phyloP scores from a whole-genome alignment of 192 early-diverging fungal genomes.

The Chytriomyces hyalinus region DNA sequence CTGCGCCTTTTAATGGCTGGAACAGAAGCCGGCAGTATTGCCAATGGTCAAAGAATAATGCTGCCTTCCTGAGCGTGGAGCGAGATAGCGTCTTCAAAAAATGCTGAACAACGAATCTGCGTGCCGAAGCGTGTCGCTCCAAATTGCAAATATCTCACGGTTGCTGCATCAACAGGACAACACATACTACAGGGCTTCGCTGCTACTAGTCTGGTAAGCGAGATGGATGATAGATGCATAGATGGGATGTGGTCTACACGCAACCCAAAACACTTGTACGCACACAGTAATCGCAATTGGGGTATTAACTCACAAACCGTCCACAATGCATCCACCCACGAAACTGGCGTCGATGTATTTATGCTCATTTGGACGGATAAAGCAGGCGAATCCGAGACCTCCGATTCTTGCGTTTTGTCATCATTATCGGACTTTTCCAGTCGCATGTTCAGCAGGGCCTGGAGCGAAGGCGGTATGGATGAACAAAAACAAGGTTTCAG shows the following conservation, averaged over 20 bases:
- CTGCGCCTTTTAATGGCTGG: too few relatives aligned
- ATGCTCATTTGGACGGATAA: conserved; percentile 10
- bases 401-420: conserved; percentile 35
- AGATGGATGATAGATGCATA: background rate
- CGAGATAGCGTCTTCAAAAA: too few relatives aligned
- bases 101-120: too few relatives aligned
- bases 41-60: too few relatives aligned
- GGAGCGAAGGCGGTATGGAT: conserved; percentile 11
- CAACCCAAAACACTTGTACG: background rate
- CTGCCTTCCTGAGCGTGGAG: too few relatives aligned
- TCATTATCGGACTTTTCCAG: conserved; percentile 34
- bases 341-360: conserved; percentile 14
- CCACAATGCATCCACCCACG: background rate
- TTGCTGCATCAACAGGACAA: too few relatives aligned
- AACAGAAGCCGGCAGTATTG: too few relatives aligned
- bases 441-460: conserved; percentile 33
- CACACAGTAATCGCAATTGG: background rate
- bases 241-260: background rate
- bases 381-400: conserved; percentile 23
- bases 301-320: too few relatives aligned
- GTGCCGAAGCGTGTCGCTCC: too few relatives aligned
- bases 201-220: conserved; percentile 21
- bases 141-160: too few relatives aligned
- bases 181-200: background rate
- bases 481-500: background rate